Evolutionary conservation across 345 rosid species (phyloP), one percentile per base, ranked within the genome.

Genomic region (Luvunga scandens): DNA sequence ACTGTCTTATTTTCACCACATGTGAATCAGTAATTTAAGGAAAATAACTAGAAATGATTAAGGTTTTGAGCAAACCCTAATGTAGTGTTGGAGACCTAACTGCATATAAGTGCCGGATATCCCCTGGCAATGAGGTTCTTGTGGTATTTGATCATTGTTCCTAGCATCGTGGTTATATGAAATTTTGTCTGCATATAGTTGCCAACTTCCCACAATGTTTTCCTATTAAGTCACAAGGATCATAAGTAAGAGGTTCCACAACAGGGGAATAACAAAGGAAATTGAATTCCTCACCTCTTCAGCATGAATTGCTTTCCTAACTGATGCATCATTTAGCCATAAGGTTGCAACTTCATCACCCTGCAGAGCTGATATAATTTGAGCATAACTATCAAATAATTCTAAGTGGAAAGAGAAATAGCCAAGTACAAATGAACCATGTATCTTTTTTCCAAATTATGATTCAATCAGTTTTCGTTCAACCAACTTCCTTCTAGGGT

Each of bases 121-220:
- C 96, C 94, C 60, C 77, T 77, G 76, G 83, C 72, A 48, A 93
- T 95, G 34, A 95, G 93, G 86, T 95, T 95, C 86, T 82, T 91
- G 85, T 93, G 99, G 84, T 50, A 86, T 68, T 77, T 80, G 62
- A 95, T 90, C 99, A 95, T 93, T 36, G 89, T 97, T 95, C 69
- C 96, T 94, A 39, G 85, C 83, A 70, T 87, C 89, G 76, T 85
- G 89, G n/a, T 0, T 0, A 78, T 77, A 91, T 4, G 0, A 0
- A 71, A 93, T 72, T 27, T 85, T 79, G 85, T 59, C 72, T 0
- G 96, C 79, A 61, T 90, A 91, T 31, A 92, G 24, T 27, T 72
- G 72, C 94, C 94, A 95, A 22, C n/a, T 10, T 22, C 93, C 94
- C 7, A 82, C 82, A 80, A 76, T 36, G 9, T 73, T 84, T 80